Evolutionary conservation across 2,329 filamentous ascomycete species (phyloP).

Genomic region (Erysiphe pulchra): DNA sequence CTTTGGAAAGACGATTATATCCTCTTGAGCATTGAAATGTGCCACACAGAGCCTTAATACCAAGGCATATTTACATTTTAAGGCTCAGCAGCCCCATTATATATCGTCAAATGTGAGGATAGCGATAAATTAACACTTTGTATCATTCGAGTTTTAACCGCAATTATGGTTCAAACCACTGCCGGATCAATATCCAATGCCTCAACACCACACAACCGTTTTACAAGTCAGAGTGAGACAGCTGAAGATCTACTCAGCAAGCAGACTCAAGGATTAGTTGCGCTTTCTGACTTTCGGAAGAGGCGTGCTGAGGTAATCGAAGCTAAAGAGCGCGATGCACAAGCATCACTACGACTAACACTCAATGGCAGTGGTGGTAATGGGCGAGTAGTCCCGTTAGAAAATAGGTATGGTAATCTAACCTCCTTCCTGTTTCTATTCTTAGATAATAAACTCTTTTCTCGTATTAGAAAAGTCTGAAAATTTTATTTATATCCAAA

Average conservation of each 20-base stretch:
- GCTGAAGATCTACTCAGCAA: conserved; percentile 14
- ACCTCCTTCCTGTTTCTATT: not conserved
- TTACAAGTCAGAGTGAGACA: conserved; percentile 12
- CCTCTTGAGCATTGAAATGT: no score
- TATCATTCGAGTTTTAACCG: no score
- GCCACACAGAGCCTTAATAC: no score
- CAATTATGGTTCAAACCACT: no score
- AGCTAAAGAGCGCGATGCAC: conserved; percentile 60
- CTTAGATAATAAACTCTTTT: not conserved
- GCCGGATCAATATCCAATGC: no score
- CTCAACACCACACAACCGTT: conserved; percentile 4
- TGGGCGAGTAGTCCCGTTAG: not conserved
- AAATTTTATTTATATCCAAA: not conserved
- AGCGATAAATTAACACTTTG: no score
- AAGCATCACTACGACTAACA: conserved; percentile 19
- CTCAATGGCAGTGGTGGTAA: not conserved
- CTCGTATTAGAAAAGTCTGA: no score
- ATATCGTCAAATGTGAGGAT: no score
- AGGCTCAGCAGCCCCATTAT: no score
- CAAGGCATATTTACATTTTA: no score
- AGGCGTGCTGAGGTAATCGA: conserved; percentile 84
- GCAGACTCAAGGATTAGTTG: conserved; percentile 52
- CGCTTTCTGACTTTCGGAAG: conserved; percentile 85
- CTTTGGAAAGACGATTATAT: no score
- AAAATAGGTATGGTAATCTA: not conserved